Evolutionary conservation across 768 basidiomycete genomes (phyloP).

Genomic region (Boletus insuetus): DNA sequence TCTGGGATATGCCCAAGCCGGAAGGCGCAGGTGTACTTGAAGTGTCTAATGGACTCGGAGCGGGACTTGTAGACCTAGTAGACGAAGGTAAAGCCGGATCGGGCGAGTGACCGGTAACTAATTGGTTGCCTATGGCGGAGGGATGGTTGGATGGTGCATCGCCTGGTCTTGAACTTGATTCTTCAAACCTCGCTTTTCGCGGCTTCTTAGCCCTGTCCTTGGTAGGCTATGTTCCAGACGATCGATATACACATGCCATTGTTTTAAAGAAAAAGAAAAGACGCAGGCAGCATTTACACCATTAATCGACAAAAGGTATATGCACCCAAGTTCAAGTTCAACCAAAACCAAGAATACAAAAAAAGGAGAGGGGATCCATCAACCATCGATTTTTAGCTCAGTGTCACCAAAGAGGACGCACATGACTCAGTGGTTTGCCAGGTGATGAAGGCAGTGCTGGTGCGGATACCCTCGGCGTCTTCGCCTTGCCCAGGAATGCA

Average conservation of each 20-base stretch:
- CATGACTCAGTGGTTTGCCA: slow-evolving; percentile 75
- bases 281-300: slow-evolving; percentile 28
- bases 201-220: slow-evolving; percentile 72
- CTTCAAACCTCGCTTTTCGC: slow-evolving; percentile 40
- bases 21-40: not conserved
- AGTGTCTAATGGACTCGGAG: not conserved
- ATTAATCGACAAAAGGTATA: slow-evolving; percentile 30
- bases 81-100: not conserved
- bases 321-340: slow-evolving; percentile 20
- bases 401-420: slow-evolving; percentile 77
- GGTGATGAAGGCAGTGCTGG: slow-evolving; percentile 41
- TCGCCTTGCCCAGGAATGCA: slow-evolving; percentile 11
- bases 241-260: slow-evolving; percentile 27
- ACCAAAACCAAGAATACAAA: slow-evolving; percentile 6
- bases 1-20: not conserved
- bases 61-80: not conserved
- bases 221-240: slow-evolving; percentile 54
- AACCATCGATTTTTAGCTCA: slow-evolving; percentile 46
- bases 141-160: not conserved
- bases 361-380: slow-evolving; percentile 23
- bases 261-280: slow-evolving; percentile 2
- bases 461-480: slow-evolving; percentile 22
- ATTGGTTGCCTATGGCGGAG: not conserved
- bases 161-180: not conserved
- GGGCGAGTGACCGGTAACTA: not conserved